These are phyloP conservation scores for Capsicum pubescens DNA, from an alignment of 257 asterid species.

Conservation along the genomic window DNA sequence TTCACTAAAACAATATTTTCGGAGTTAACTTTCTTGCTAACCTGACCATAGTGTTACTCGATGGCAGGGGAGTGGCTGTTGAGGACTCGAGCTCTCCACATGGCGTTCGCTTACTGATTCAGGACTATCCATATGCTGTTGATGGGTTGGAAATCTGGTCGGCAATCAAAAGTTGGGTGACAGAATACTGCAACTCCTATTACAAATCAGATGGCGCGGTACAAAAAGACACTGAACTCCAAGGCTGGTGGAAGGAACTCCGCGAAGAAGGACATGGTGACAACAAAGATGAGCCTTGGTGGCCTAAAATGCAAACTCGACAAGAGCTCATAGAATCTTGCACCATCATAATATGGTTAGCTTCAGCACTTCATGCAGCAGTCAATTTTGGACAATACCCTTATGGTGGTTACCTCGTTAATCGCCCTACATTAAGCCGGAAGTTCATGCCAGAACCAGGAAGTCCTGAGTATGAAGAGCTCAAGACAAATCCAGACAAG, in stretches of 20 bases:
- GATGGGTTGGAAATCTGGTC: conserved; percentile 85
- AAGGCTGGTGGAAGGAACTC: conserved; percentile 76
- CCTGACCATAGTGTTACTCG: background rate
- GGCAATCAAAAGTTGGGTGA: conserved; percentile 75
- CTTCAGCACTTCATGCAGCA: conserved; percentile 89
- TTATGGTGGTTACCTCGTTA: conserved; percentile 63
- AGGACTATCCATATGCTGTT: conserved; percentile 81
- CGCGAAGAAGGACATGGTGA: conserved; percentile 73
- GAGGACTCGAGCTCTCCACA: conserved; percentile 56
- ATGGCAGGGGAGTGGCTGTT: conserved; percentile 67
- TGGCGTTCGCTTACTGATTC: conserved; percentile 67
- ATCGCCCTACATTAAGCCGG: conserved; percentile 70
- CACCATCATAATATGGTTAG: conserved; percentile 73
- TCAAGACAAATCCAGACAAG: conserved; percentile 59
- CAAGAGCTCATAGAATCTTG: conserved; percentile 62
- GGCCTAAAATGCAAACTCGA: conserved; percentile 70
- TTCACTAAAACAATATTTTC: background rate
- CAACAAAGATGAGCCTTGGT: conserved; percentile 71
- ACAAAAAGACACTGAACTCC: conserved; percentile 64
- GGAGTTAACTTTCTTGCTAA: background rate
- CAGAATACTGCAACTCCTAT: conserved; percentile 65
- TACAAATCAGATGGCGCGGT: conserved; percentile 54
- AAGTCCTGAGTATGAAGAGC: conserved; percentile 65
- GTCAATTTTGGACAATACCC: conserved; percentile 76
- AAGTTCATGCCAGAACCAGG: conserved; percentile 66